Percentiles rank a stretch among this genome's conserved stretches.
Evolutionary conservation across 2,329 filamentous ascomycete genomes (phyloP).

Genomic region (Clonostachys rhizophaga): DNA sequence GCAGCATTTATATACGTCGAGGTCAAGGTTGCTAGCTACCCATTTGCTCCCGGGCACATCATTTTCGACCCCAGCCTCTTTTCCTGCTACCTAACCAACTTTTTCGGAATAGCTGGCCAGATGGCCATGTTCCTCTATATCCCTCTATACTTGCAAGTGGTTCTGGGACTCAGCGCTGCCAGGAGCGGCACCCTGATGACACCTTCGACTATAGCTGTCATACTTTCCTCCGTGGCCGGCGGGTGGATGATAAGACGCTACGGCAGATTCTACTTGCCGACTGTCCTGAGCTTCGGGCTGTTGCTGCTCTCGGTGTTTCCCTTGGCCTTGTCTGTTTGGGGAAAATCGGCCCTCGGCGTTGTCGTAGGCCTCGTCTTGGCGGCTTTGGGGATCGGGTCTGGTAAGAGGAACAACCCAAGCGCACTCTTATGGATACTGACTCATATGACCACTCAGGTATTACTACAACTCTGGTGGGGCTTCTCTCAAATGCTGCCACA

Average conservation of each 20-base stretch:
- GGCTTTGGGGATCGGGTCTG: slow-evolving; percentile 21
- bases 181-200: slow-evolving; percentile 47
- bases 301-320: slow-evolving; percentile 49
- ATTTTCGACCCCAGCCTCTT: slow-evolving; percentile 65
- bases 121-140: slow-evolving; percentile 60
- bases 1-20: slow-evolving; percentile 66
- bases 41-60: slow-evolving; percentile 71
- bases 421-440: too few relatives aligned
- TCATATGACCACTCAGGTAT: slow-evolving; percentile 41
- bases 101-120: slow-evolving; percentile 61
- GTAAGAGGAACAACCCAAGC: too few relatives aligned
- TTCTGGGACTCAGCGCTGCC: slow-evolving; percentile 59
- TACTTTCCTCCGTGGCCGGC: slow-evolving; percentile 58
- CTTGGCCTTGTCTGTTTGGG: slow-evolving; percentile 47
- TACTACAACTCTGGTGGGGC: slow-evolving; percentile 66
- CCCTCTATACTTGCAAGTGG: slow-evolving; percentile 63
- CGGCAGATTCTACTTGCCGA: slow-evolving; percentile 69
- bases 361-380: slow-evolving; percentile 51
- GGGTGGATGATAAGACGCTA: slow-evolving; percentile 67
- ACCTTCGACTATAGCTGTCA: slow-evolving; percentile 58
- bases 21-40: slow-evolving; percentile 60
- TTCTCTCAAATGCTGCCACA: slow-evolving; percentile 64
- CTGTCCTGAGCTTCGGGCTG: slow-evolving; percentile 47
- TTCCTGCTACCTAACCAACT: slow-evolving; percentile 66
- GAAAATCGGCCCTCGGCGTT: slow-evolving; percentile 43